Evolutionary conservation across 176 grass and related monocot genomes (phyloP), one percentile per base, ranked within the genome.

Genomic region (Ampelocalamus luodianensis): DNA sequence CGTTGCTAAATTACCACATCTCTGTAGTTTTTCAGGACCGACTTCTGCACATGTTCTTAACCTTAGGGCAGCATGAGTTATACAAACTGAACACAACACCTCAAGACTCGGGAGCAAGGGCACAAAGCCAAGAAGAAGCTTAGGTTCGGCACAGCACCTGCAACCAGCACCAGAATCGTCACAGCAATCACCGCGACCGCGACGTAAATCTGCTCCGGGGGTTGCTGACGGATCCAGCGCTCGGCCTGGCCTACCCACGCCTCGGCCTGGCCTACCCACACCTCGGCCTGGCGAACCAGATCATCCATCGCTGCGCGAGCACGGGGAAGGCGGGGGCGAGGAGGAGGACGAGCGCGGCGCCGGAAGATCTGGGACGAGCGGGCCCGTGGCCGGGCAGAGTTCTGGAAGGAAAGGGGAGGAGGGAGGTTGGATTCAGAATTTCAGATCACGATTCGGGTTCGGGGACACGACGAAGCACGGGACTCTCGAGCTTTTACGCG

Each of bases 161-260:
- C 38, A 44, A 75, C 4, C 48, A 99, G 89, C 48, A 94, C 49
- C 34, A 86, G 63, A 74, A 95, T 39, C 29, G 93, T 92, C 32
- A 96, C 3, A 51, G 81, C 20, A 40, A 99, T 46, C 74, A 94
- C 86, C 36, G 93, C 86, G 17, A 85, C 48, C 18, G 93, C 91
- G 86, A 86, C 45, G 60, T 99, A 99, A 58, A 99, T 92, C 83
- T 96, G 91, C 80, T 98, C 91, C 27, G 87, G 68, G 3, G 96
- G 93, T 43, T 91, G 91, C 72, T 96, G 88, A 51, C 86, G 90
- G 74, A 95, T 49, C 96, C 96, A 95, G 76, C 76, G 53, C 89
- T 93, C 89, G 81, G 86, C 87, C 29, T 91, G 87, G 55, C 69
- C 64, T 22, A 56, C 83, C 90, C 85, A 90, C 40, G 27, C 53